Conservation (phyloP, 2,329 filamentous ascomycete species). For the Epichloe elymi region DNA sequence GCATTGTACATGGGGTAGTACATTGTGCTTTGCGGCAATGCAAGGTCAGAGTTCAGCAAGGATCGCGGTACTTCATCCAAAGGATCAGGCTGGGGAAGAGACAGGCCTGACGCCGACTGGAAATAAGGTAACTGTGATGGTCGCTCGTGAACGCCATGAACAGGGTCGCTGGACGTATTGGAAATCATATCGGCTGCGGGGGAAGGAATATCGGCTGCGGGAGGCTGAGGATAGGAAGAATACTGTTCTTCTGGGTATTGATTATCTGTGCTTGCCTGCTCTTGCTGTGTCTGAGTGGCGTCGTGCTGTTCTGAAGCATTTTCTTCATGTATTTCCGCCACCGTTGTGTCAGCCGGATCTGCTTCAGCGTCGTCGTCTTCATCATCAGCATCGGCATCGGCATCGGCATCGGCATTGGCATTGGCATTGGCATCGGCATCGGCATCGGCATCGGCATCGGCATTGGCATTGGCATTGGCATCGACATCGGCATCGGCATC, state of each 20-base stretch:
- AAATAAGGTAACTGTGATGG: constrained; percentile 15
- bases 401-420: constrained; percentile 3
- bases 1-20: constrained; percentile 9
- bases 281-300: neutral
- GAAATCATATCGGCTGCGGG: constrained; percentile 13
- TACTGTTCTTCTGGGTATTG: constrained; percentile 7
- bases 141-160: constrained; percentile 10
- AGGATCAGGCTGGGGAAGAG: constrained; percentile 13
- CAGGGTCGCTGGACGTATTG: constrained; percentile 7
- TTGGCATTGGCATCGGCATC: constrained; percentile 4
- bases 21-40: constrained; percentile 9
- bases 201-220: constrained; percentile 13
- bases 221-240: constrained; percentile 16
- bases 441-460: constrained; percentile 10
- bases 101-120: constrained; percentile 14
- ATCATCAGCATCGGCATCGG: neutral
- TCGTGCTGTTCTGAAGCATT: constrained; percentile 3
- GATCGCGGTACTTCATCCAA: constrained; percentile 1
- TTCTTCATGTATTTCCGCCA: constrained; percentile 2
- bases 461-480: constrained; percentile 4
- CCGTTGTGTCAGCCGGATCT: constrained; percentile 6
- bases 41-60: constrained; percentile 3
- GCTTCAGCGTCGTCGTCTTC: constrained; percentile 10
- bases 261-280: constrained; percentile 6
- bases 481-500: neutral